phyloP scores from a whole-genome alignment of 2,329 filamentous ascomycete species.

The Chalaropsis ovoidea region DNA sequence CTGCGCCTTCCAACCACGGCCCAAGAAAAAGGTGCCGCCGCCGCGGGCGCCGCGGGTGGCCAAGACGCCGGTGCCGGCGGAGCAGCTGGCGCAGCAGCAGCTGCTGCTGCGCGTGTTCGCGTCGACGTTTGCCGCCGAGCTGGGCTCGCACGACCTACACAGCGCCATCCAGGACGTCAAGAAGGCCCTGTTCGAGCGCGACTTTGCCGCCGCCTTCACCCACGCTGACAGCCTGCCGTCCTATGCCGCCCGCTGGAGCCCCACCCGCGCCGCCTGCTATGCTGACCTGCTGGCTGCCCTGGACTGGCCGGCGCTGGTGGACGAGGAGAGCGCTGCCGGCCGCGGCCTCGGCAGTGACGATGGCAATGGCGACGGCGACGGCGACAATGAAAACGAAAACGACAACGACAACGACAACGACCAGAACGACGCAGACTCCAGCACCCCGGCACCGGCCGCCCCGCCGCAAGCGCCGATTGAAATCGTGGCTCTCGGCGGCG shows the following conservation, averaged over 20 bases:
- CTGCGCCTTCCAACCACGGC: constrained; percentile 24
- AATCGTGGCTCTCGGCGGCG: constrained; percentile 46
- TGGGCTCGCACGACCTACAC: constrained; percentile 41
- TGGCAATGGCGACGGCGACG: constrained; percentile 17
- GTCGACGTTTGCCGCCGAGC: constrained; percentile 47
- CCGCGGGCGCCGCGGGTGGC: background rate
- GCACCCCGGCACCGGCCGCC: background rate
- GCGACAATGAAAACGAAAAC: background rate
- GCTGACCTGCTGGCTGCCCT: constrained; percentile 40
- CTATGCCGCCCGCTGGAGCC: constrained; percentile 87
- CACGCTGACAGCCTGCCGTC: constrained; percentile 60
- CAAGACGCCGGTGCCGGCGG: constrained; percentile 16
- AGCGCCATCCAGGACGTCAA: constrained; percentile 70
- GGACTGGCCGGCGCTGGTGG: background rate
- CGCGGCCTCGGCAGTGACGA: background rate
- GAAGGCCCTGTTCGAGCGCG: constrained; percentile 70
- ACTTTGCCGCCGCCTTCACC: constrained; percentile 73
- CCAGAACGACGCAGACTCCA: background rate
- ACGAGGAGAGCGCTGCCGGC: background rate
- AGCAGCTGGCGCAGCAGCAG: constrained; percentile 21
- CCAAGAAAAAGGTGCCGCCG: constrained; percentile 20
- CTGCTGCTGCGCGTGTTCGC: constrained; percentile 60
- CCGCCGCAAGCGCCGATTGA: constrained; percentile 29
- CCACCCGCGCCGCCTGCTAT: constrained; percentile 74
- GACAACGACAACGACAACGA: too few relatives aligned